phyloP scores from a whole-genome alignment of 164 flowering plant genomes.

The Stephania cephalantha region DNA sequence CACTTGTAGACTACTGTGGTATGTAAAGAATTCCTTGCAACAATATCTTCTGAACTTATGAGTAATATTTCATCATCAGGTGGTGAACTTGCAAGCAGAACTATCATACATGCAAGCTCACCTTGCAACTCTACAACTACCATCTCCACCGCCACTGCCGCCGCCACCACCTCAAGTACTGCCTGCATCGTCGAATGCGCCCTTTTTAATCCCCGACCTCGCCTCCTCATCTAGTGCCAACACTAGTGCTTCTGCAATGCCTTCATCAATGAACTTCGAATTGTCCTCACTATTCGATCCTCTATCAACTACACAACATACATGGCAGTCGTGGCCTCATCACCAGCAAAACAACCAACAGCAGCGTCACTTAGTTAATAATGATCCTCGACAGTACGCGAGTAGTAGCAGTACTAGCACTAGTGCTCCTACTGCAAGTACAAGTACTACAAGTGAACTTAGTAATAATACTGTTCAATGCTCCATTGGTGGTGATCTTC shows the following conservation, averaged over 20 bases:
- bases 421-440: too few species aligned
- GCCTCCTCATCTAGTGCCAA: conserved; percentile 13
- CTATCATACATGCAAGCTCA: conserved; percentile 61
- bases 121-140: conserved; percentile 55
- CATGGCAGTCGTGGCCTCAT: conserved; percentile 23
- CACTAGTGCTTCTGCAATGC: conserved; percentile 6
- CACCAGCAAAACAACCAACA: conserved; percentile 26
- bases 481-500: conserved; percentile 36
- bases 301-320: conserved; percentile 22
- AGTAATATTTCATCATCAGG: conserved; percentile 23
- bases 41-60: not conserved
- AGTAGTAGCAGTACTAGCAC: not conserved
- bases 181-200: conserved; percentile 24
- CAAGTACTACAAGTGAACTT: too few species aligned
- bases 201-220: conserved; percentile 40
- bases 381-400: conserved; percentile 25
- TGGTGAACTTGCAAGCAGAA: conserved; percentile 72
- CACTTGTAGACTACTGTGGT: too few species aligned
- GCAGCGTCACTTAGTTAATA: not conserved
- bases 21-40: not conserved
- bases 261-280: conserved; percentile 37
- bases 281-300: conserved; percentile 54
- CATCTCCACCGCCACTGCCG: conserved; percentile 69
- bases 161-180: conserved; percentile 30
- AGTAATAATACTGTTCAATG: too few species aligned